A percentile compares a stretch with the other conserved stretches of the same genome.
Evolutionary conservation across 495 filamentous ascomycete genomes (phyloP).

Genomic region (Xeromyces bisporus): DNA sequence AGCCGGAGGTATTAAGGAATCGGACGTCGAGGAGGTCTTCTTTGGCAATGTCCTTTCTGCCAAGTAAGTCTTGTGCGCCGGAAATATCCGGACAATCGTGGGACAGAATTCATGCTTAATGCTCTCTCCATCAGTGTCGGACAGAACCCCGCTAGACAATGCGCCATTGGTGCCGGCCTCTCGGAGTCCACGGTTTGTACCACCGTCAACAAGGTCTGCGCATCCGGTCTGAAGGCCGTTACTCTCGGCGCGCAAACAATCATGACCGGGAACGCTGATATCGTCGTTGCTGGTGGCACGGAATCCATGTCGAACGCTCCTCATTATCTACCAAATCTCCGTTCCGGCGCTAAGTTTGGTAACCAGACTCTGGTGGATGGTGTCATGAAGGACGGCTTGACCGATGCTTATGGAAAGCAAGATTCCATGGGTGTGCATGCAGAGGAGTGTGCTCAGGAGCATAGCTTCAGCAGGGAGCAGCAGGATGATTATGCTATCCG

Average conservation of each 20-base stretch:
- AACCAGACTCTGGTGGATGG: constrained; percentile 75
- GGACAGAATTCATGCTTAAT: too few species aligned
- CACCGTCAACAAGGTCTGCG: constrained; percentile 97
- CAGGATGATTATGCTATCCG: constrained; percentile 91
- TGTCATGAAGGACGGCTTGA: constrained; percentile 79
- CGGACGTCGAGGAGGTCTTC: constrained; percentile 87
- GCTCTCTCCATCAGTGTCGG: constrained; percentile 49
- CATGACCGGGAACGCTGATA: constrained; percentile 78
- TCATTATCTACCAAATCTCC: constrained; percentile 80
- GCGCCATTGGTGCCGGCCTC: constrained; percentile 75
- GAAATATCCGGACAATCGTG: too few species aligned
- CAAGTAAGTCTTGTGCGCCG: constrained; percentile 52
- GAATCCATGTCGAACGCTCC: constrained; percentile 97
- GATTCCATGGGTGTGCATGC: constrained; percentile 88
- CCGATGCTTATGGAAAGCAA: constrained; percentile 74
- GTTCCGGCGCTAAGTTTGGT: constrained; percentile 78
- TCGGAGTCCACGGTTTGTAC: constrained; percentile 64
- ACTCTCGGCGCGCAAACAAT: constrained; percentile 93
- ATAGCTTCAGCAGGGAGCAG: constrained; percentile 60
- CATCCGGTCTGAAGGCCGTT: constrained; percentile 81
- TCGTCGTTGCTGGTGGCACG: constrained; percentile 81
- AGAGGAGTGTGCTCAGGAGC: constrained; percentile 80
- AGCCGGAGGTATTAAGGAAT: constrained; percentile 66
- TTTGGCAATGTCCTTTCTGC: constrained; percentile 96
- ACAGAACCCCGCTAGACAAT: constrained; percentile 91